Percentiles rank a stretch among this genome's conserved stretches.
Conservation (phyloP, 2,329 filamentous ascomycete genomes). For the Phialocephala sp. region DNA sequence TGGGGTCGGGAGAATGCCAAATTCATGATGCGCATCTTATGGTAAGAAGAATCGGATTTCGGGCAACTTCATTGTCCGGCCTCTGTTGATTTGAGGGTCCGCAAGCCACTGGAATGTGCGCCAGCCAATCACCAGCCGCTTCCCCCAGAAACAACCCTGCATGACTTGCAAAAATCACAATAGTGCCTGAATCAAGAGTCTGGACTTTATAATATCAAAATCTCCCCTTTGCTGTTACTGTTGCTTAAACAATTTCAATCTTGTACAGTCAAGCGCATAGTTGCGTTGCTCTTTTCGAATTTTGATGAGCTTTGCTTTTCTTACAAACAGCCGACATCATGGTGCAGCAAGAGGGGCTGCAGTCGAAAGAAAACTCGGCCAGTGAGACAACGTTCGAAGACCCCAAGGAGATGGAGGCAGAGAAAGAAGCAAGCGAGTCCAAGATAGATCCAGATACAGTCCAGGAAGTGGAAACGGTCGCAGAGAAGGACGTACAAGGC, state of each 20-base stretch:
- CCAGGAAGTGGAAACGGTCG: slow-evolving; percentile 12
- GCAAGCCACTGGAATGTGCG: slow-evolving; percentile 14
- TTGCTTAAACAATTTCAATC: too few relatives aligned
- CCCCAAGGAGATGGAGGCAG: slow-evolving; percentile 10
- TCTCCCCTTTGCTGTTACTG: neutral
- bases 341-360: neutral
- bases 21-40: neutral
- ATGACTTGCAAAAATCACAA: slow-evolving; percentile 18
- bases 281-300: neutral
- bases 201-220: neutral
- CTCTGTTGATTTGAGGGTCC: slow-evolving; percentile 7
- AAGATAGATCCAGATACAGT: slow-evolving; percentile 7
- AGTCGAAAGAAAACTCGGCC: slow-evolving; percentile 5
- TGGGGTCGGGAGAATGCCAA: neutral
- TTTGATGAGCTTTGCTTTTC: neutral
- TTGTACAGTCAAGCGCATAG: neutral
- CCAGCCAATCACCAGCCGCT: slow-evolving; percentile 12
- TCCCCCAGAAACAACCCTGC: slow-evolving; percentile 9
- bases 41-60: slow-evolving; percentile 8
- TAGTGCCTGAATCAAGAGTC: neutral
- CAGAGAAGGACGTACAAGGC: slow-evolving; percentile 21
- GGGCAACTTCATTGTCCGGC: neutral
- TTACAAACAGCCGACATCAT: slow-evolving; percentile 10
- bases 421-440: neutral
- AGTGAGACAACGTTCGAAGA: slow-evolving; percentile 12